phyloP scores from a whole-genome alignment of 192 early-diverging fungal species.

The Glomus cerebriforme region DNA sequence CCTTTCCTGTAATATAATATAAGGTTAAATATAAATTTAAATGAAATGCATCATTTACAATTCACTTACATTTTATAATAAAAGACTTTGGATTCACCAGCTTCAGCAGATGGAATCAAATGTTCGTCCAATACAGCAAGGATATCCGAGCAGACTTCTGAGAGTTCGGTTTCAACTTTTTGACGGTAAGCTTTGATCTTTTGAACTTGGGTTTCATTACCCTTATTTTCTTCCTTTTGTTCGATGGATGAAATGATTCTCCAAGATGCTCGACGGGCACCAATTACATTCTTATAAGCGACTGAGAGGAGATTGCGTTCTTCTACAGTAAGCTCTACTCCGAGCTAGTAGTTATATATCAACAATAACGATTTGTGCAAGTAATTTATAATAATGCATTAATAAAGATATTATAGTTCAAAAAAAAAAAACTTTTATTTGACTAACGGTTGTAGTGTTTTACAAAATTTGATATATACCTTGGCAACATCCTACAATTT shows the following conservation, averaged over 20 bases:
- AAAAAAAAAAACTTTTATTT: too few relatives aligned
- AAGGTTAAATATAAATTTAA: conserved; percentile 43
- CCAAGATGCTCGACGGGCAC: conserved; percentile 96
- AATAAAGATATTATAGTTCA: not conserved
- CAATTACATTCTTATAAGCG: conserved; percentile 99
- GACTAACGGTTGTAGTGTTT: conserved; percentile 44
- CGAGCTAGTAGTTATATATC: conserved; percentile 49
- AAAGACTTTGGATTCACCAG: conserved; percentile 96
- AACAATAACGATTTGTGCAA: not conserved
- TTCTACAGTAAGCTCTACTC: conserved; percentile 90
- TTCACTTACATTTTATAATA: conserved; percentile 93
- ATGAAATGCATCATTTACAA: conserved; percentile 62
- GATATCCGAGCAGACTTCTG: conserved; percentile 91
- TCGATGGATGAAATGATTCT: conserved; percentile 97
- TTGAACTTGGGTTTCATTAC: conserved; percentile 81
- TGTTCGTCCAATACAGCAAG: conserved; percentile 82
- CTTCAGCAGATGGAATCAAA: conserved; percentile 85
- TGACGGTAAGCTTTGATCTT: conserved; percentile 88
- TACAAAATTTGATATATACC: conserved; percentile 46
- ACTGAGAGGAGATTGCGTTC: conserved; percentile 97
- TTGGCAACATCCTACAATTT: conserved; percentile 47
- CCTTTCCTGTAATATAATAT: conserved; percentile 67
- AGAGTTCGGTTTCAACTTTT: conserved; percentile 92
- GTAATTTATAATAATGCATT: not conserved
- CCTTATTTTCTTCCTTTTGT: conserved; percentile 90